Percentiles rank a stretch among this genome's conserved stretches.
Conservation (phyloP, 768 basidiomycete genomes). For the Termitomyces bulborhizus region DNA sequence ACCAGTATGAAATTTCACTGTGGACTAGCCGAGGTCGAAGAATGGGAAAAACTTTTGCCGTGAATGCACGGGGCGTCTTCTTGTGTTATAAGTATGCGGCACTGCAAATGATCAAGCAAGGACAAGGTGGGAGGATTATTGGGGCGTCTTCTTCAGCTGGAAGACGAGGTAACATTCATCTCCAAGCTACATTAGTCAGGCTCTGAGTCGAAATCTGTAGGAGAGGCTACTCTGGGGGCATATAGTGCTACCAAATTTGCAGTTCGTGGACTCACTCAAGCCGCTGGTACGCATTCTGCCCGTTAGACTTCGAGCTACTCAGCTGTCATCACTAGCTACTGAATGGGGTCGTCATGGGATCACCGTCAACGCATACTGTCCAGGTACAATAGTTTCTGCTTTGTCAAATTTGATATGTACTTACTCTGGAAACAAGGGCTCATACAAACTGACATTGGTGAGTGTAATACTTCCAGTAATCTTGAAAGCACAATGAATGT, state of each 20-base stretch:
- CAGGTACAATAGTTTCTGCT: constrained; percentile 5
- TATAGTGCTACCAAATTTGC: constrained; percentile 33
- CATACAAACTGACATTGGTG: constrained; percentile 2
- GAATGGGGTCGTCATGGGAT: constrained; percentile 21
- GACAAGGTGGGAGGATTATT: constrained; percentile 36
- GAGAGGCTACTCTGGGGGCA: constrained; percentile 7
- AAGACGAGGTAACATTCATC: constrained; percentile 20
- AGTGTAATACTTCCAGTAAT: not conserved
- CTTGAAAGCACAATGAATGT: not conserved
- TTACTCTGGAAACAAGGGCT: not conserved
- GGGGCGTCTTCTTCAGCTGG: constrained; percentile 36
- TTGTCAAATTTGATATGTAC: not conserved
- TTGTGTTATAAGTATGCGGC: too few species aligned
- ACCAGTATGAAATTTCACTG: too few species aligned
- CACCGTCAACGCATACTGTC: constrained; percentile 24
- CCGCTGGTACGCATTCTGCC: constrained; percentile 9
- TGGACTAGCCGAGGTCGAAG: constrained; percentile 10
- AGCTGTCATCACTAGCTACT: not conserved
- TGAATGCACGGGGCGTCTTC: constrained; percentile 16
- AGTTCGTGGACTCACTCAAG: constrained; percentile 29
- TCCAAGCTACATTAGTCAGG: not conserved
- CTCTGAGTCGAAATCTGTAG: not conserved
- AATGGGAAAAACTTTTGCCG: constrained; percentile 21
- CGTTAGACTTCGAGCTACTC: not conserved
- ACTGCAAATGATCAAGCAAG: constrained; percentile 13